These are phyloP conservation scores for Syncephalis plumigaleata DNA, from an alignment of 371 early-diverging fungal genomes.

Conservation along the genomic window DNA sequence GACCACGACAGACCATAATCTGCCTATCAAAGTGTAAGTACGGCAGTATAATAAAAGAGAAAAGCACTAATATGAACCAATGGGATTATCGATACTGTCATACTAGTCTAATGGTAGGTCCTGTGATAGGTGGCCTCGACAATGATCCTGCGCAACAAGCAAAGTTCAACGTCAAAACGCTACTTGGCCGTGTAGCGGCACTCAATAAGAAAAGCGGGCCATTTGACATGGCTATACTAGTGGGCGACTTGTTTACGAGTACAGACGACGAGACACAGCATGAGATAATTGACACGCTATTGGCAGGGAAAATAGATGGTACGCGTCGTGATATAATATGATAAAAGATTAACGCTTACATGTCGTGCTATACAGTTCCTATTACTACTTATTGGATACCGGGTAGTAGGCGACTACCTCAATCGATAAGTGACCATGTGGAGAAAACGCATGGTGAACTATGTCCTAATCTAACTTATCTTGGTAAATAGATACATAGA, in stretches of 20 bases:
- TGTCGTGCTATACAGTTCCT: constrained; percentile 30
- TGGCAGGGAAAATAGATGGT: constrained; percentile 35
- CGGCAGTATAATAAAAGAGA: too few relatives aligned
- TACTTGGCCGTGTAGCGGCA: constrained; percentile 21
- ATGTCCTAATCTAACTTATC: constrained; percentile 49
- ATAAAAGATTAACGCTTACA: not conserved
- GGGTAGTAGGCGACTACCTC: constrained; percentile 41
- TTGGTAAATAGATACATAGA: constrained; percentile 25
- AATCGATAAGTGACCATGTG: constrained; percentile 25
- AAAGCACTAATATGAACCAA: too few relatives aligned
- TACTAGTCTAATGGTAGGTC: too few relatives aligned
- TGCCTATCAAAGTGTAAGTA: too few relatives aligned
- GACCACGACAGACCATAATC: too few relatives aligned
- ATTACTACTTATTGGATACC: constrained; percentile 56
- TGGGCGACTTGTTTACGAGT: constrained; percentile 61
- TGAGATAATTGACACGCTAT: constrained; percentile 23
- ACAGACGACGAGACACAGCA: constrained; percentile 17
- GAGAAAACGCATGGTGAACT: constrained; percentile 47
- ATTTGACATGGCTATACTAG: constrained; percentile 58
- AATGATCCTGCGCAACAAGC: not conserved
- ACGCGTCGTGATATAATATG: not conserved
- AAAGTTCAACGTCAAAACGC: constrained; percentile 1
- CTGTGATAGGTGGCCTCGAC: too few relatives aligned
- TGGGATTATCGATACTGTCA: too few relatives aligned
- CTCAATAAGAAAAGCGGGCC: constrained; percentile 70